Evolutionary conservation across 1,284 basidiomycete species (phyloP).

Genomic region (Naganishia cerealis): DNA sequence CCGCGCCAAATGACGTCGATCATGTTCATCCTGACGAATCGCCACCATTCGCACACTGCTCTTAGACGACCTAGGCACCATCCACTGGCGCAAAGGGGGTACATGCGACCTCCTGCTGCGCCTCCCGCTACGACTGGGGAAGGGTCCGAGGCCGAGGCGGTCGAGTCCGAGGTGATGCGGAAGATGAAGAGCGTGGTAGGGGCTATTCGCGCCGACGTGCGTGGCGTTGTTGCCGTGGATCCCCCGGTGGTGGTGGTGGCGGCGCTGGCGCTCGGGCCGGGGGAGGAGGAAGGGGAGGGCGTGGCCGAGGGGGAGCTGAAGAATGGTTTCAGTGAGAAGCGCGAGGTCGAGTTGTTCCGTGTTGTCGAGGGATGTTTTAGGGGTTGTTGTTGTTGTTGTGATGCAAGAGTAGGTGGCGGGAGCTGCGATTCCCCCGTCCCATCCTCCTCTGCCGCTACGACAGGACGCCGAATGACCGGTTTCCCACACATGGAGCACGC

Average conservation of each 20-base stretch:
- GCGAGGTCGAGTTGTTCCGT: slow-evolving; percentile 60
- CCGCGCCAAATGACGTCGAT: slow-evolving; percentile 85
- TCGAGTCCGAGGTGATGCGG: slow-evolving; percentile 42
- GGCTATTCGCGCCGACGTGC: too few species aligned
- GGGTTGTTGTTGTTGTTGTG: slow-evolving; percentile 37
- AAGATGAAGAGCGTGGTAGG: slow-evolving; percentile 37
- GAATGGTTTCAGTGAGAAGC: slow-evolving; percentile 49
- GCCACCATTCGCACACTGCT: slow-evolving; percentile 87
- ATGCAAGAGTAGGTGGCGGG: slow-evolving; percentile 10
- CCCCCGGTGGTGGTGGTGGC: slow-evolving; percentile 40
- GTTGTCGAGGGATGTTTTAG: slow-evolving; percentile 54
- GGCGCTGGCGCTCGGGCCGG: slow-evolving; percentile 35
- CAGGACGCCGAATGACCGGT: slow-evolving; percentile 44
- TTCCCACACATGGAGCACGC: slow-evolving; percentile 74
- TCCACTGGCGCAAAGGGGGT: slow-evolving; percentile 71
- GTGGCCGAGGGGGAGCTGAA: slow-evolving; percentile 41
- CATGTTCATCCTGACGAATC: slow-evolving; percentile 76
- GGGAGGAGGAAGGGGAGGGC: slow-evolving; percentile 34
- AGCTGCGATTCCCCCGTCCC: slow-evolving; percentile 33
- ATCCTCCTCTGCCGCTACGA: slow-evolving; percentile 34
- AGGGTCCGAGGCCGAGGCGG: slow-evolving; percentile 36
- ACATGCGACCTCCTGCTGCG: slow-evolving; percentile 47
- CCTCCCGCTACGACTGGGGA: slow-evolving; percentile 37
- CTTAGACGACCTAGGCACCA: slow-evolving; percentile 61
- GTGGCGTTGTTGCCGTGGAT: slow-evolving; percentile 27